These are phyloP conservation scores for Orbilia oligospora DNA, from an alignment of 2,329 filamentous ascomycete genomes.

Conservation along the genomic window DNA sequence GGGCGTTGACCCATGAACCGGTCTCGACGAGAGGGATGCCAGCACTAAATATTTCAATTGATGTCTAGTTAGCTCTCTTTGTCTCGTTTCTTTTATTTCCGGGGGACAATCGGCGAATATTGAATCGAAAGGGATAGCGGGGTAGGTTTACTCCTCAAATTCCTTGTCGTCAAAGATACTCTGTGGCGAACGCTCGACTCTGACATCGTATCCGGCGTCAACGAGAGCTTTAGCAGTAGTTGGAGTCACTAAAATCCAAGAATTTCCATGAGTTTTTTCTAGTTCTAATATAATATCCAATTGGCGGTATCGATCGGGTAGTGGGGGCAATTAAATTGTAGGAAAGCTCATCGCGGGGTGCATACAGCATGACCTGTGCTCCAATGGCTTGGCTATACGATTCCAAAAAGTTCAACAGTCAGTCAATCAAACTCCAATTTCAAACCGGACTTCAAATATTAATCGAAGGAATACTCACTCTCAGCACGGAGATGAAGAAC, in stretches of 20 bases:
- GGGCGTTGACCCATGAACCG: constrained; percentile 78
- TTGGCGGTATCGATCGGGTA: not conserved
- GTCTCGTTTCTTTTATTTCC: not conserved
- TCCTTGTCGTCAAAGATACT: constrained; percentile 77
- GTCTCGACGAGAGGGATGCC: constrained; percentile 77
- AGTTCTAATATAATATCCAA: constrained; percentile 6
- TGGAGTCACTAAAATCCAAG: constrained; percentile 68
- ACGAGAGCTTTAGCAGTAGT: constrained; percentile 75
- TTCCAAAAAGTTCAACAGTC: constrained; percentile 26
- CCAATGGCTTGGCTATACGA: constrained; percentile 67
- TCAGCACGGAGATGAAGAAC: constrained; percentile 68
- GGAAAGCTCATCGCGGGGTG: constrained; percentile 40
- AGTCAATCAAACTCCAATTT: constrained; percentile 29
- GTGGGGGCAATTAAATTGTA: constrained; percentile 32
- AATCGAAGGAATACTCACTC: constrained; percentile 64
- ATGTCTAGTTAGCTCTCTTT: too few species aligned
- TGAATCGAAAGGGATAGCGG: not conserved
- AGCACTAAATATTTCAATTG: constrained; percentile 65
- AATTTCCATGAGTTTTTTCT: constrained; percentile 9
- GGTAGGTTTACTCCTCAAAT: constrained; percentile 70
- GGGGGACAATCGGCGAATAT: not conserved
- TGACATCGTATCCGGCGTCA: constrained; percentile 78
- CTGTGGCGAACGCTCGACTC: constrained; percentile 77
- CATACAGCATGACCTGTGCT: constrained; percentile 68
- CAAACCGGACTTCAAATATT: too few species aligned